These are phyloP conservation scores for Daldinia sp. DNA, from an alignment of 2,329 filamentous ascomycete genomes.

Conservation along the genomic window DNA sequence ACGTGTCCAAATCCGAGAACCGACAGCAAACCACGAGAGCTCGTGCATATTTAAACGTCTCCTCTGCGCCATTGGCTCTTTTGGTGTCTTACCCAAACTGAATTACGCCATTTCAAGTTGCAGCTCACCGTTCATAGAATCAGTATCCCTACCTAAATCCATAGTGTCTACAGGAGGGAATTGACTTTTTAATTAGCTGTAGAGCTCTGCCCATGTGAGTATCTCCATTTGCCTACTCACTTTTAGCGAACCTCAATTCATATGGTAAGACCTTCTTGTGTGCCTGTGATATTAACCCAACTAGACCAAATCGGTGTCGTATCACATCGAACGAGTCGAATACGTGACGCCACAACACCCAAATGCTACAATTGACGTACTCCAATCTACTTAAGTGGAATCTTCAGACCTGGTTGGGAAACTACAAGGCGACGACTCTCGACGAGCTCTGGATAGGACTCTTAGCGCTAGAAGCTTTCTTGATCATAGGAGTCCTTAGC, in stretches of 20 bases:
- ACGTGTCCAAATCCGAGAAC: constrained; percentile 34
- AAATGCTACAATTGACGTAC: constrained; percentile 35
- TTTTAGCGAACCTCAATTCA: not conserved
- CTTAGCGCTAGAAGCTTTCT: constrained; percentile 59
- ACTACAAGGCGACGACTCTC: constrained; percentile 56
- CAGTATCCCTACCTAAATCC: not conserved
- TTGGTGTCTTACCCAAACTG: not conserved
- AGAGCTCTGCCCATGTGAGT: not conserved
- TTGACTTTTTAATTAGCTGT: not conserved
- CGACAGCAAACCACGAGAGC: not conserved
- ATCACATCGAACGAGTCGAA: not conserved
- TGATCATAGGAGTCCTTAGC: constrained; percentile 57
- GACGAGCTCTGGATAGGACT: constrained; percentile 63
- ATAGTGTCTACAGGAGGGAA: not conserved
- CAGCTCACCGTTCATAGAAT: not conserved
- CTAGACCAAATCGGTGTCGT: constrained; percentile 11
- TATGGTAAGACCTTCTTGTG: not conserved
- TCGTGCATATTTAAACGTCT: constrained; percentile 11
- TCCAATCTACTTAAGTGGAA: constrained; percentile 45
- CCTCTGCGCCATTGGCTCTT: not conserved
- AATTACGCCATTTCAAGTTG: not conserved
- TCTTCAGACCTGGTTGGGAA: constrained; percentile 40
- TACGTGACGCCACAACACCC: not conserved
- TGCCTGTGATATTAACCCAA: constrained; percentile 30
- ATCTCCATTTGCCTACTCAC: not conserved